These are phyloP conservation scores for Camellia japonica DNA, from an alignment of 148 eudicot species.

Conservation along the genomic window DNA sequence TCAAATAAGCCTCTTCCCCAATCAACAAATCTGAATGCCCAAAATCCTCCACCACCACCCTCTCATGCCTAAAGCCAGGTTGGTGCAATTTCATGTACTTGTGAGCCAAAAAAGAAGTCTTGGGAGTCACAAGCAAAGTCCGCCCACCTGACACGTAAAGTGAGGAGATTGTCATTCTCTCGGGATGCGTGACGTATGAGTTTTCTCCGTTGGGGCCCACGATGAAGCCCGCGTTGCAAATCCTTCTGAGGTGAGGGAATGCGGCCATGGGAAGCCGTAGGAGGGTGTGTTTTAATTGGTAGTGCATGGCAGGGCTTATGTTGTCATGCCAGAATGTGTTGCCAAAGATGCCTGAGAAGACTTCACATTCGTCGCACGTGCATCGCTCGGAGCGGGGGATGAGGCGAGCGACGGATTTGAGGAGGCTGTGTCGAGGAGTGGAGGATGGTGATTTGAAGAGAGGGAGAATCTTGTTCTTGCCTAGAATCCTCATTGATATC, in stretches of 20 bases:
- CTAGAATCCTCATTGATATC: slow-evolving; percentile 35
- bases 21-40: slow-evolving; percentile 43
- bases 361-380: slow-evolving; percentile 36
- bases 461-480: slow-evolving; percentile 24
- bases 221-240: slow-evolving; percentile 31
- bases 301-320: slow-evolving; percentile 27
- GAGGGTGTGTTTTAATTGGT: slow-evolving; percentile 30
- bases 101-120: slow-evolving; percentile 40
- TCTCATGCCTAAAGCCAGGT: slow-evolving; percentile 34
- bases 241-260: slow-evolving; percentile 41
- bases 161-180: slow-evolving; percentile 34
- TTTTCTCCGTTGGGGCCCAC: slow-evolving; percentile 27
- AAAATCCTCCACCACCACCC: slow-evolving; percentile 36
- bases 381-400: slow-evolving; percentile 41
- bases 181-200: slow-evolving; percentile 34
- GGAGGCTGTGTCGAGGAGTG: slow-evolving; percentile 25
- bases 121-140: slow-evolving; percentile 38
- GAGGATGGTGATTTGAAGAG: slow-evolving; percentile 19
- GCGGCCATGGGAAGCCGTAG: slow-evolving; percentile 39
- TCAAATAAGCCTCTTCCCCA: slow-evolving; percentile 30
- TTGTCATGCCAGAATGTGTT: slow-evolving; percentile 39
- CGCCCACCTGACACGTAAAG: slow-evolving; percentile 36
- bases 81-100: slow-evolving; percentile 46
- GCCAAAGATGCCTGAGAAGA: slow-evolving; percentile 41
- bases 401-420: slow-evolving; percentile 32